A percentile compares a stretch with the other conserved stretches of the same genome.
Evolutionary conservation across 108 stramenopile genomes (phyloP).

Genomic region (Hondaea fermentalgiana): DNA sequence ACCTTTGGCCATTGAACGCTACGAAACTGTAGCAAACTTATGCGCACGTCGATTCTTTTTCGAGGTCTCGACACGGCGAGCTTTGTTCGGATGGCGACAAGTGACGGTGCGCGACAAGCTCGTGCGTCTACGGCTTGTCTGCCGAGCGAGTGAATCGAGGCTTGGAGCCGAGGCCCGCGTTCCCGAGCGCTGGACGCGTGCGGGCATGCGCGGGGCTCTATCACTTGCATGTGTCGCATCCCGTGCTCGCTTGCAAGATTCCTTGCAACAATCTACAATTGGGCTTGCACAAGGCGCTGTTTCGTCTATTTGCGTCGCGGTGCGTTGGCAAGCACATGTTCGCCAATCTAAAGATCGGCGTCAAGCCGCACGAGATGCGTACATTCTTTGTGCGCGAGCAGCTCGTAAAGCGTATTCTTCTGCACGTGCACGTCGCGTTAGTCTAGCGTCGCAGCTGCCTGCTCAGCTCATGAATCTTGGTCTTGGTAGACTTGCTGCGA

Average conservation of each 20-base stretch:
- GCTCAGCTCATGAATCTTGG: background rate
- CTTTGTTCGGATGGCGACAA: background rate
- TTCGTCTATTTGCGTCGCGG: background rate
- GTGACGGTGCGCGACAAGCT: background rate
- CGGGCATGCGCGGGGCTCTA: background rate
- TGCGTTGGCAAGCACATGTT: background rate
- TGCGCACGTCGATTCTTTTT: background rate
- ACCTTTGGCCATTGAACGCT: background rate
- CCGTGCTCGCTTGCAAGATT: background rate
- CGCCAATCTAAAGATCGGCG: background rate
- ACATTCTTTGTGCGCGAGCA: background rate
- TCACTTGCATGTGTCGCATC: background rate
- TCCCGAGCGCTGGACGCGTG: background rate
- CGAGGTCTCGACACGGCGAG: background rate
- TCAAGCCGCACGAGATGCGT: background rate
- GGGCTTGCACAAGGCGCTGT: background rate
- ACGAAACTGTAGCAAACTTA: background rate
- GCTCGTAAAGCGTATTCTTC: background rate
- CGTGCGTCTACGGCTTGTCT: background rate
- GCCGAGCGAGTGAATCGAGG: background rate
- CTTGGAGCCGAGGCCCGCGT: background rate
- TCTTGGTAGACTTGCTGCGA: background rate
- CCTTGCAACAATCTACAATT: background rate
- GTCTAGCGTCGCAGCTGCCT: background rate
- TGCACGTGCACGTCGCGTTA: background rate